Conservation (phyloP, 345 rosid genomes). For the Ailanthus altissimus region DNA sequence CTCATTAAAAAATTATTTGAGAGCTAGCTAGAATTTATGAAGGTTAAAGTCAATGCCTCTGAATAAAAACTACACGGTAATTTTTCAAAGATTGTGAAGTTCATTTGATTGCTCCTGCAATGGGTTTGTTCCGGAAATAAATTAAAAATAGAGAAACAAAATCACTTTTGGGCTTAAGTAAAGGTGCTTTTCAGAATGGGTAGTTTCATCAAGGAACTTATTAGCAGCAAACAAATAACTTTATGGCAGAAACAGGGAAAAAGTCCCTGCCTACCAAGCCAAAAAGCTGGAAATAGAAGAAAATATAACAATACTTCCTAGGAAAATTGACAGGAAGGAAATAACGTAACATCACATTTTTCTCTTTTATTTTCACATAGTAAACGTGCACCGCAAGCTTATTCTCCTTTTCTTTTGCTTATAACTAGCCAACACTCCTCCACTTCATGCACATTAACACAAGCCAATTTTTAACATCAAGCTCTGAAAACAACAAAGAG, state of each 20-base stretch:
- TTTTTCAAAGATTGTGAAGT: background rate
- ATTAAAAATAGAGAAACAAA: background rate
- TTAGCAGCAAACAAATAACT: background rate
- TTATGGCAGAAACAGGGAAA: background rate
- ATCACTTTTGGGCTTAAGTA: background rate
- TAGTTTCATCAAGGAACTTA: conserved; percentile 15
- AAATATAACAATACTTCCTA: conserved; percentile 4
- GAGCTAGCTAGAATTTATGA: background rate
- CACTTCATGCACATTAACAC: background rate
- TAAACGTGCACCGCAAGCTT: conserved; percentile 49
- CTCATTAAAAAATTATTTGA: background rate
- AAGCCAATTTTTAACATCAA: conserved; percentile 5
- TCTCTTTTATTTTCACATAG: conserved; percentile 40
- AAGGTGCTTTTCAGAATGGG: conserved; percentile 17
- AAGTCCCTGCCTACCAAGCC: conserved; percentile 25
- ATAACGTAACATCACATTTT: conserved; percentile 44
- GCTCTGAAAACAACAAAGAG: background rate
- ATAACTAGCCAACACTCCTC: conserved; percentile 8
- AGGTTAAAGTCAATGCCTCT: background rate
- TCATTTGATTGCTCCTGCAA: background rate
- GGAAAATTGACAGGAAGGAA: conserved; percentile 29
- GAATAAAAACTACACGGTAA: conserved; percentile 1
- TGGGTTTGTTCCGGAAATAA: background rate
- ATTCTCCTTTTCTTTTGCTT: conserved; percentile 16
- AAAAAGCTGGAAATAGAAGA: conserved; percentile 5